These are phyloP conservation scores for Suhomyces chickasaworum DNA, from an alignment of 1,139 yeast genomes.

Conservation along the genomic window DNA sequence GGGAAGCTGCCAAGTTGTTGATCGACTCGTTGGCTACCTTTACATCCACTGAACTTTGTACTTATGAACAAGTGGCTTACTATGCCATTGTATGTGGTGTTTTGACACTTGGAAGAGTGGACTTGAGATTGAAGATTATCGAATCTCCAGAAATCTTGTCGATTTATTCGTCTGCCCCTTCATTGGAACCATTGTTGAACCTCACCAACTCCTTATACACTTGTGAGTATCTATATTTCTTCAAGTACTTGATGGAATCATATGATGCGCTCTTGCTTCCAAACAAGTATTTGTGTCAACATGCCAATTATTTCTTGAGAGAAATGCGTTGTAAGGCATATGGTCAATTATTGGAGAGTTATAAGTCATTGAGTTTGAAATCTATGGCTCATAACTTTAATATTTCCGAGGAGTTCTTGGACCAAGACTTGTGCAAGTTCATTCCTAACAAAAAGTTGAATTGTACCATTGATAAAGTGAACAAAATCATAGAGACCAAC, in stretches of 20 bases:
- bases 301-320: slow-evolving; percentile 80
- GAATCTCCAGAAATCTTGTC: slow-evolving; percentile 95
- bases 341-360: slow-evolving; percentile 90
- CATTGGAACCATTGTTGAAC: slow-evolving; percentile 78
- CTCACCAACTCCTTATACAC: slow-evolving; percentile 86
- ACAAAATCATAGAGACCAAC: slow-evolving; percentile 93
- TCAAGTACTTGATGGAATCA: slow-evolving; percentile 76
- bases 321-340: slow-evolving; percentile 97
- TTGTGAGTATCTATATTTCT: slow-evolving; percentile 82
- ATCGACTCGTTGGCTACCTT: slow-evolving; percentile 94
- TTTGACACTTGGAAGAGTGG: slow-evolving; percentile 78
- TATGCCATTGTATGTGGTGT: slow-evolving; percentile 89
- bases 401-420: slow-evolving; percentile 80
- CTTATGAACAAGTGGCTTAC: slow-evolving; percentile 87
- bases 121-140: slow-evolving; percentile 77
- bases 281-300: slow-evolving; percentile 76
- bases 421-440: slow-evolving; percentile 80
- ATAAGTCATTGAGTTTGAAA: slow-evolving; percentile 83
- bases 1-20: slow-evolving; percentile 78
- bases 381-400: slow-evolving; percentile 96
- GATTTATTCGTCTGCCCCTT: slow-evolving; percentile 68
- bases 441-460: slow-evolving; percentile 92
- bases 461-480: slow-evolving; percentile 94
- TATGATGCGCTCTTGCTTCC: slow-evolving; percentile 72
- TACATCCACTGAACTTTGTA: slow-evolving; percentile 89